phyloP scores from a whole-genome alignment of 352 stramenopile species.

The Peronospora farinosa region DNA sequence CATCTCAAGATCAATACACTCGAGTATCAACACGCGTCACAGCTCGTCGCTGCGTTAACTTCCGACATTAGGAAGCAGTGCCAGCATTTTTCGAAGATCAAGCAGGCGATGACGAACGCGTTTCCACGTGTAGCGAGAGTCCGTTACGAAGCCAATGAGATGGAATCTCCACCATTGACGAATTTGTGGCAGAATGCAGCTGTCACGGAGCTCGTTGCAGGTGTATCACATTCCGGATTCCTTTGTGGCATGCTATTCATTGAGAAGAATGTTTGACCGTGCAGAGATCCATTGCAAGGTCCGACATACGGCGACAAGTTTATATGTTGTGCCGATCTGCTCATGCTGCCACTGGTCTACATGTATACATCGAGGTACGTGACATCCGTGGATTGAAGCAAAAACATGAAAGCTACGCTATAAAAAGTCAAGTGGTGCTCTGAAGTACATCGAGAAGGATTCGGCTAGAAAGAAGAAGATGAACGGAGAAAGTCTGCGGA shows the following conservation, averaged over 20 bases:
- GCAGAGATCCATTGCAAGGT: not conserved
- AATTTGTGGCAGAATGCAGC: conserved; percentile 40
- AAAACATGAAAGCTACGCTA: not conserved
- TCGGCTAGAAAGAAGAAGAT: not conserved
- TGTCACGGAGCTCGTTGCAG: conserved; percentile 44
- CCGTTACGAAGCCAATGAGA: conserved; percentile 36
- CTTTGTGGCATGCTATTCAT: conserved; percentile 52
- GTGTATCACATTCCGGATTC: conserved; percentile 37
- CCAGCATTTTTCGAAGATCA: conserved; percentile 47
- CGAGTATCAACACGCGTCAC: conserved; percentile 36
- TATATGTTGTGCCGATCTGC: not conserved
- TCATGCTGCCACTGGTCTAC: not conserved
- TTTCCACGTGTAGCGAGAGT: conserved; percentile 36
- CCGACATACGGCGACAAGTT: too few relatives aligned
- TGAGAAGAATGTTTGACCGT: conserved; percentile 35
- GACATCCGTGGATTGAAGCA: not conserved
- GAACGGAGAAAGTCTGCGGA: not conserved
- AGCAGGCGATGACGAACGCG: conserved; percentile 39
- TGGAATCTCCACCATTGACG: conserved; percentile 17
- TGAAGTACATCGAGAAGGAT: not conserved
- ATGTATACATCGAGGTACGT: not conserved
- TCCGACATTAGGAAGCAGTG: conserved; percentile 53
- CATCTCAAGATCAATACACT: conserved; percentile 44
- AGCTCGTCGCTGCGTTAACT: conserved; percentile 38
- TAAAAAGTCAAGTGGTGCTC: too few relatives aligned